These are phyloP conservation scores for Macrophomina pseudophaseolina DNA, from an alignment of 2,329 filamentous ascomycete genomes.

Conservation along the genomic window DNA sequence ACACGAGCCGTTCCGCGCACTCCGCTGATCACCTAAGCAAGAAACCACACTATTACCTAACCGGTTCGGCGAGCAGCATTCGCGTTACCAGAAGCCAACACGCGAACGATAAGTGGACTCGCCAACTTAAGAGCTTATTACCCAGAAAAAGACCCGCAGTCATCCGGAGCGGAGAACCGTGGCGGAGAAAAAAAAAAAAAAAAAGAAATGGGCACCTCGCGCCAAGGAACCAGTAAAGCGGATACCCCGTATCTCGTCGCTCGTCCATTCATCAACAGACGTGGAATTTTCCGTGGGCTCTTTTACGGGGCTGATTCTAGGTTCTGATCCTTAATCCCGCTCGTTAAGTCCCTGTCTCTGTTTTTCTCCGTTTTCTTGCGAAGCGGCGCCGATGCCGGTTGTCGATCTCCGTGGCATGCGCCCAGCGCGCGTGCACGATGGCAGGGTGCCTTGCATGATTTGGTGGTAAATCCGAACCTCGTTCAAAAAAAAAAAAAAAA, in stretches of 20 bases:
- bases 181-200: not conserved
- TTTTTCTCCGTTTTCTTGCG: no score
- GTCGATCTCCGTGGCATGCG: not conserved
- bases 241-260: no score
- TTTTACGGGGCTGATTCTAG: no score
- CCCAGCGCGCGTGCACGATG: not conserved
- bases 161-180: not conserved
- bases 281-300: no score
- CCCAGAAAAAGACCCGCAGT: not conserved
- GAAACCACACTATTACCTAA: not conserved
- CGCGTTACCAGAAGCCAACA: not conserved
- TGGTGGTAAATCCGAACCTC: not conserved
- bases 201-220: not conserved
- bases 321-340: no score
- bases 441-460: constrained; percentile 3
- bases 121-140: no score
- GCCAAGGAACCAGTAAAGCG: not conserved
- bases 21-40: not conserved
- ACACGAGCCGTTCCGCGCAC: constrained; percentile 6
- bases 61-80: not conserved
- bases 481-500: not conserved
- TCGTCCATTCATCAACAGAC: no score
- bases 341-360: no score
- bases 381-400: not conserved
- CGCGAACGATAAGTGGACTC: not conserved